Evolutionary conservation across 2,329 filamentous ascomycete species (phyloP).

Genomic region (Fonsecaea monophora): DNA sequence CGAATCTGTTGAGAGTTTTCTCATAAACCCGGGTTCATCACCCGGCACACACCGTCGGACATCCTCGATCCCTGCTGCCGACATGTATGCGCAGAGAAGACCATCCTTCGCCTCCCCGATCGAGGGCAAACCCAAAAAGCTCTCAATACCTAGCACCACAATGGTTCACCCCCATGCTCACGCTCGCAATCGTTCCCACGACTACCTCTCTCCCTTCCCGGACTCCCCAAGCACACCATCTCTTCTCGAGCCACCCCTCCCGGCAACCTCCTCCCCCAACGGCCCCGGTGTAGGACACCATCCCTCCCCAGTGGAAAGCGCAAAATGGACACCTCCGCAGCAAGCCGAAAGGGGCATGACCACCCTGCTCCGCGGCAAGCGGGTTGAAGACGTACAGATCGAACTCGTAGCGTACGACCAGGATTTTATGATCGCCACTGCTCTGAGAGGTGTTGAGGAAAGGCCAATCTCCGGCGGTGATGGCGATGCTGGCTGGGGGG

Average conservation of each 20-base stretch:
- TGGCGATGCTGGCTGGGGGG: conserved; percentile 1
- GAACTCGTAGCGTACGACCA: conserved; percentile 65
- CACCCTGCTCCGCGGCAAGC: conserved; percentile 56
- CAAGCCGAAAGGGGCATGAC: conserved; percentile 52
- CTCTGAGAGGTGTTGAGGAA: conserved; percentile 50
- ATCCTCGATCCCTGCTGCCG: conserved; percentile 12
- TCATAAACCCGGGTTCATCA: neutral
- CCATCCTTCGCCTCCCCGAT: conserved; percentile 7
- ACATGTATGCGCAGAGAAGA: conserved; percentile 15
- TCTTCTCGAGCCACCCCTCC: conserved; percentile 2
- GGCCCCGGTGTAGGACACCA: neutral
- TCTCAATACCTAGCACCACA: neutral
- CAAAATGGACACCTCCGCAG: conserved; percentile 44
- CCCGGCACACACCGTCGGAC: neutral
- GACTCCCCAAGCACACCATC: conserved; percentile 10
- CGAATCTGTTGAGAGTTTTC: neutral
- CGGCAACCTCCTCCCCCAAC: neutral
- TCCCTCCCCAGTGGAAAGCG: conserved; percentile 20
- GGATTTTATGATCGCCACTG: conserved; percentile 65
- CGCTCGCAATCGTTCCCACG: neutral
- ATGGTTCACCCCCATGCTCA: neutral
- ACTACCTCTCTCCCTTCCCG: conserved; percentile 14
- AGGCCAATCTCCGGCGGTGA: neutral
- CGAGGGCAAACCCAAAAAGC: conserved; percentile 1
- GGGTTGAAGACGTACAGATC: conserved; percentile 61